Evolutionary conservation across 225 moss, liverwort and hornwort genomes (phyloP), one percentile per base, ranked within the genome.

Genomic region (Climacium dendroides): DNA sequence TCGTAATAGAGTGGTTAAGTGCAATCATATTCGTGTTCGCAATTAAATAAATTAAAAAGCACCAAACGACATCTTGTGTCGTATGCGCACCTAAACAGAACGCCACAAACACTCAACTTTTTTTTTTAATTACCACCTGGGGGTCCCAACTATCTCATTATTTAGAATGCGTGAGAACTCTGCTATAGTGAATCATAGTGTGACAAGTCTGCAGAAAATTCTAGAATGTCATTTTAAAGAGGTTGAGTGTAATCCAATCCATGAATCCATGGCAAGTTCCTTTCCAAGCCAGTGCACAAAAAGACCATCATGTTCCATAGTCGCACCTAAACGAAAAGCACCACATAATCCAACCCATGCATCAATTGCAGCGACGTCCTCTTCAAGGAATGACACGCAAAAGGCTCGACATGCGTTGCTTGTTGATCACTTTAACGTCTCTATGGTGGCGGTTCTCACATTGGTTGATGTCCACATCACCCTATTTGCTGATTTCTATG

Each of bases 31-130:
- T 80, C 45, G 20, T 30, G 15, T 61, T 45, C 61, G 61, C 80
- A 32, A 61, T 45, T 61, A 22, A 13, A 45, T 6, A 28, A 80
- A 47, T 43, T 4, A 47, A 47, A 43, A 30, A 80, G 13, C 43
- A 43, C 5, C 22, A 61, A 69, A 87, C 52, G 92, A 90, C 64
- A 86, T 93, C 95, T 93, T 94, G 73, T 92, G 95, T 96, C 96
- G 94, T 88, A 96, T 94, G 78, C 94, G 91, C 69, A 98, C 13
- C 66, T 53, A 67, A 63, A n/a, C n/a, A 52, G 53, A 67, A 66
- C 76, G 59, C 66, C 54, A 83, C 7, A 43, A n/a, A 20, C 34
- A 47, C 71, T 59, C 35, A 19, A 74, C n/a, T 48, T 24, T 29
- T 15, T 19, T 16, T 59, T 47, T 18, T 24, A 19, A 35, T 47